Base-by-base conservation (phyloP, 495 filamentous ascomycete species). In the Aspergillus panamensis region DNA sequence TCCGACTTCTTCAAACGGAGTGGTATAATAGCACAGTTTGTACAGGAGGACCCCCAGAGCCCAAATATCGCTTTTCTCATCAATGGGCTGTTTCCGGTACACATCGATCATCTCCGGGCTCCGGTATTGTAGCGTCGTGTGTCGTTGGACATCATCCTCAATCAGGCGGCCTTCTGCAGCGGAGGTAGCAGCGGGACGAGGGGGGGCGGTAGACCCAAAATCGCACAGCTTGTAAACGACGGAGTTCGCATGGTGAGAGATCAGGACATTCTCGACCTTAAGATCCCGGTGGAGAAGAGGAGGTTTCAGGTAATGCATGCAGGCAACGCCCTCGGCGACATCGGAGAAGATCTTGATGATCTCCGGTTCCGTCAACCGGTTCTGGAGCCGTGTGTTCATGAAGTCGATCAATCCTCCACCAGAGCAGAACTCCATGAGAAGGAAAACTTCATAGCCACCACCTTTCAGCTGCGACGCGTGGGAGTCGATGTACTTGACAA, bases 21-120 rank as follows among this genome's bases (percentile, higher is more conserved):
- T 98, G 29, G 95, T 98, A 76, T 97, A 98, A 77, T 97, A 98
- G 76, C 94, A 98, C 53, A 98, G 81, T 78, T 98, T 98, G 78
- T 97, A 98, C 48, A 98, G 77, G 48, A 98, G 78, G 31, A 98
- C 94, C 13, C 94, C 94, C 39, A 98, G 78, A 1, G 94, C 94
- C 94, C 94, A 98, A 17, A 98, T 96, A 73, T 98, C 94, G 43
- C 92, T 96, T 77, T 98, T 98, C 79, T 98, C 94, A 67, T 98
- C 91, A 71, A 98, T 97, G 3, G 95, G 91, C 59, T 91, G 90
- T 73, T 93, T 96, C 62, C 92, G 79, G 69, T 96, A 97, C 17
- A 97, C 94, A 69, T 98, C 94, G 57, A 98, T 85, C 95, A 98
- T 98, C 74, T 98, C 94, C 42, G 94, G 94, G 69, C 94, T 97